Percentiles rank a stretch among this genome's conserved stretches.
Evolutionary conservation across 495 filamentous ascomycete species (phyloP).

Genomic region (Neurospora sp.): DNA sequence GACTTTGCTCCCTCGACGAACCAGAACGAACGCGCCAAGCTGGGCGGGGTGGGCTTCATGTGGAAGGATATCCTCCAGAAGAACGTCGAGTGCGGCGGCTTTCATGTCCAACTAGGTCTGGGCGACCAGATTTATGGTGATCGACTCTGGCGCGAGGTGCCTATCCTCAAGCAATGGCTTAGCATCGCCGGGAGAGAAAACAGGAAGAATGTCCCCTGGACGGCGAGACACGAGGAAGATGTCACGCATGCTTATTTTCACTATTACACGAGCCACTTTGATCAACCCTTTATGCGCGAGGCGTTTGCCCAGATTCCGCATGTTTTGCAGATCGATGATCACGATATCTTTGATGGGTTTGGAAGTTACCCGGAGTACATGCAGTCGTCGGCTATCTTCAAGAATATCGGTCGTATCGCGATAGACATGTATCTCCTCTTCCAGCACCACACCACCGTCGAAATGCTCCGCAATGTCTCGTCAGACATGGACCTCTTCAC

Average conservation of each 20-base stretch:
- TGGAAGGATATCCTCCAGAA: constrained; percentile 99
- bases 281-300: constrained; percentile 86
- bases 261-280: constrained; percentile 95
- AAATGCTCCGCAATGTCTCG: constrained; percentile 77
- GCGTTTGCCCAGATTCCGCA: constrained; percentile 97
- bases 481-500: constrained; percentile 91
- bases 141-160: constrained; percentile 91
- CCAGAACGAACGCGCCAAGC: constrained; percentile 67
- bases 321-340: constrained; percentile 85
- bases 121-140: constrained; percentile 96
- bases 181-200: constrained; percentile 83
- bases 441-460: constrained; percentile 93
- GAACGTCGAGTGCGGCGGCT: constrained; percentile 90
- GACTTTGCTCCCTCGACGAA: constrained; percentile 85
- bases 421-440: constrained; percentile 99
- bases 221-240: constrained; percentile 86
- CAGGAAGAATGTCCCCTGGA: constrained; percentile 82
- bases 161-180: constrained; percentile 87
- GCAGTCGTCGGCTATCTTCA: constrained; percentile 95
- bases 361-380: constrained; percentile 97
- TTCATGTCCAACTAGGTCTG: constrained; percentile 84
- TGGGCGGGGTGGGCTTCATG: constrained; percentile 89
- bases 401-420: constrained; percentile 94
- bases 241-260: constrained; percentile 95
- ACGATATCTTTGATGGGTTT: constrained; percentile 98